Evolutionary conservation across 148 eudicot species (phyloP).

Genomic region (Vaccinium myrtillus): DNA sequence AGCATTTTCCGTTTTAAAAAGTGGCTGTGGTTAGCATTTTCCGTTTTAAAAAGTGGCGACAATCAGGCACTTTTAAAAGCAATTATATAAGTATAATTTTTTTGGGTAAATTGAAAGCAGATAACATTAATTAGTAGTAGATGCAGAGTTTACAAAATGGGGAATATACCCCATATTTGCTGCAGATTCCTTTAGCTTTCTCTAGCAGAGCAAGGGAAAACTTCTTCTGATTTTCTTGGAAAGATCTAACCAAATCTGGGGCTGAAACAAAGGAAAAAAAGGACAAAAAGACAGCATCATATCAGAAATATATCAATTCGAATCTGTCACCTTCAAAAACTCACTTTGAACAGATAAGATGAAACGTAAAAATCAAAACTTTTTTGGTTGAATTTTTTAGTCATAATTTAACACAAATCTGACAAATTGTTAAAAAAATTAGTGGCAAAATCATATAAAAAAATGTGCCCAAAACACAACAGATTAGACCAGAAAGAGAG

Average conservation of each 20-base stretch:
- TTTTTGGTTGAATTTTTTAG: no score
- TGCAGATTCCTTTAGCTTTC: constrained; percentile 57
- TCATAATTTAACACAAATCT: no score
- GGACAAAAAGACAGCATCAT: not conserved
- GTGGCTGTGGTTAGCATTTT: not conserved
- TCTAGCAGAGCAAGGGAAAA: constrained; percentile 45
- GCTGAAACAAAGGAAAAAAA: constrained; percentile 31
- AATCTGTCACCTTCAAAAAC: not conserved
- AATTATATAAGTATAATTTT: not conserved
- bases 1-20: not conserved
- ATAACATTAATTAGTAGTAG: no score
- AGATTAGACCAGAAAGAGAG: not conserved
- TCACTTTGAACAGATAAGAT: no score
- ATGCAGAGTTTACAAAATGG: no score
- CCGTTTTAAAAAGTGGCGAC: no score
- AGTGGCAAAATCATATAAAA: no score
- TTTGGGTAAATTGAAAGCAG: no score
- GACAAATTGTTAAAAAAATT: no score
- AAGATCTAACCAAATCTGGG: constrained; percentile 31
- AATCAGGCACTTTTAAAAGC: not conserved
- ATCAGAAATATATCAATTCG: not conserved
- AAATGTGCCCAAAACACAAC: no score
- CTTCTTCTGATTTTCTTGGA: constrained; percentile 52
- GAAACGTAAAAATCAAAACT: no score
- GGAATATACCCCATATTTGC: constrained; percentile 44